Percentiles rank a stretch among this genome's conserved stretches.
Evolutionary conservation across 2,329 filamentous ascomycete genomes (phyloP).

Genomic region (Didymosphaeria variabile): DNA sequence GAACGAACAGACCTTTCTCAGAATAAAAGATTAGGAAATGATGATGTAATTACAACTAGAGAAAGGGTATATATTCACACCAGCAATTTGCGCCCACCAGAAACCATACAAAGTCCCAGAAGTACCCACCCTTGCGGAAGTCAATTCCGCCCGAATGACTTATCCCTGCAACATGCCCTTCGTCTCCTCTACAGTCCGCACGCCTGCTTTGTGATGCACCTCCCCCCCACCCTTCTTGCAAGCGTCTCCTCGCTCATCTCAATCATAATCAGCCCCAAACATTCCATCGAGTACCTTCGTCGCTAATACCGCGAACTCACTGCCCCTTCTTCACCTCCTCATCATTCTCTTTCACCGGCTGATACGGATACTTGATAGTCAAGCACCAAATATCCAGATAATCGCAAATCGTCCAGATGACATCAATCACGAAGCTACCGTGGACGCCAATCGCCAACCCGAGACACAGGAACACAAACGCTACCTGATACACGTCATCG

Average conservation of each 20-base stretch:
- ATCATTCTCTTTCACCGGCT: constrained; percentile 49
- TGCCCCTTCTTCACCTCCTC: constrained; percentile 38
- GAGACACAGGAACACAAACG: constrained; percentile 88
- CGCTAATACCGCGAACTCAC: constrained; percentile 7
- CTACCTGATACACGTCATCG: constrained; percentile 83
- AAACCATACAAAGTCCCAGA: neutral
- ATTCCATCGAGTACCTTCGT: neutral
- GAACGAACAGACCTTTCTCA: too few relatives aligned
- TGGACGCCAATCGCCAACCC: constrained; percentile 90
- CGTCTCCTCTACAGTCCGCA: too few relatives aligned
- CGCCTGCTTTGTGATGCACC: too few relatives aligned
- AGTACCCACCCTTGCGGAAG: neutral
- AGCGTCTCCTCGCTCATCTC: neutral
- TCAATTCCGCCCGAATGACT: too few relatives aligned
- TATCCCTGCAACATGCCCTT: neutral
- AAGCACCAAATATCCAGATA: constrained; percentile 98
- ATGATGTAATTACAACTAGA: neutral
- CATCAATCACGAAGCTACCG: constrained; percentile 95
- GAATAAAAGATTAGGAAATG: too few relatives aligned
- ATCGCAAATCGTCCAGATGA: constrained; percentile 97
- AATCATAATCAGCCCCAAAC: neutral
- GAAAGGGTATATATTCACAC: neutral
- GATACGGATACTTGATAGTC: constrained; percentile 86
- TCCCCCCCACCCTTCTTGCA: too few relatives aligned
- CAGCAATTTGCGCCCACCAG: neutral